These are phyloP conservation scores for Coelastrella sp. DNA, from an alignment of 139 green algal genomes.

Conservation along the genomic window DNA sequence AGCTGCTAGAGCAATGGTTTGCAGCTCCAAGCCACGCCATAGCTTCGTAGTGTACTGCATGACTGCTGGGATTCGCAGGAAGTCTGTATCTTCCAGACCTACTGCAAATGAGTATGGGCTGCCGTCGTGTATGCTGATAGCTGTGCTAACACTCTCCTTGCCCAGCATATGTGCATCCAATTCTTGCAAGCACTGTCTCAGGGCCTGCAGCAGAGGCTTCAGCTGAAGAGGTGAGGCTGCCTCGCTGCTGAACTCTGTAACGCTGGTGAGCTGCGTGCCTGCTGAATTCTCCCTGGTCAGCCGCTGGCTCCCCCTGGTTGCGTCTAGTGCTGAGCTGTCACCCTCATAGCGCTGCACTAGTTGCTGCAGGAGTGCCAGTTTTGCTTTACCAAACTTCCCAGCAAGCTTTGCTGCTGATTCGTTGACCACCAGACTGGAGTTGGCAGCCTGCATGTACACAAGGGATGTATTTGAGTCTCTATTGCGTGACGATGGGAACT, in stretches of 20 bases:
- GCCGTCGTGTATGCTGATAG: not conserved
- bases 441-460: not conserved
- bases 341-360: not conserved
- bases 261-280: no score
- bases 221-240: not conserved
- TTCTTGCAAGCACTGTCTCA: slow-evolving; percentile 12
- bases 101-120: slow-evolving; percentile 8
- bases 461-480: no score
- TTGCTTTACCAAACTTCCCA: not conserved
- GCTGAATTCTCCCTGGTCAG: no score
- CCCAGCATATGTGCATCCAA: not conserved
- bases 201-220: not conserved
- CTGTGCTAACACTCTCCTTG: not conserved
- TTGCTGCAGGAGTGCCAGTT: not conserved
- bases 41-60: slow-evolving; percentile 4
- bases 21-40: slow-evolving; percentile 9
- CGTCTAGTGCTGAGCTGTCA: no score
- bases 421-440: not conserved
- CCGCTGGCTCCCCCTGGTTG: no score
- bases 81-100: not conserved
- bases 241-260: not conserved
- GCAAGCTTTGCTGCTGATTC: not conserved
- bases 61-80: not conserved
- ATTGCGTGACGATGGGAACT: no score
- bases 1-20: not conserved